These are phyloP conservation scores for Amaranthus tricolor DNA, from an alignment of 179 eudicot species.

Conservation along the genomic window DNA sequence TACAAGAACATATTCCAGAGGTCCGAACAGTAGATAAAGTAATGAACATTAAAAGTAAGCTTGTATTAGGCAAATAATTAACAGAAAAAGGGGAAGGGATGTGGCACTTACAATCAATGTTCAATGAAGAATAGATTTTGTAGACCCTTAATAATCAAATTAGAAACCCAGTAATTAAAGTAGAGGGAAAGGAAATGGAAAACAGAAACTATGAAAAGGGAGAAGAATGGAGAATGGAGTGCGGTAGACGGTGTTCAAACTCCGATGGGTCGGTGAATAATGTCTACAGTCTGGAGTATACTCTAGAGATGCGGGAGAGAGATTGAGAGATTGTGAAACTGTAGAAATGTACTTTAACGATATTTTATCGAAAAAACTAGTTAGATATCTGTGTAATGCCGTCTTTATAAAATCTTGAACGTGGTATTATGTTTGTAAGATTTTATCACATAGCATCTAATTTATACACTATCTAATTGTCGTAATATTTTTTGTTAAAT, in stretches of 20 bases:
- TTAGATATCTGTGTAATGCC: no score
- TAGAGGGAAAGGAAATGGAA: not conserved
- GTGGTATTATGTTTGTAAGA: no score
- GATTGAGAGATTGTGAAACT: not conserved
- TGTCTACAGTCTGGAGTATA: not conserved
- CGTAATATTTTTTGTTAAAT: no score
- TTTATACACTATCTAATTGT: no score
- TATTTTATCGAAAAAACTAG: no score
- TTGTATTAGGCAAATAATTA: not conserved
- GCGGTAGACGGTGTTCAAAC: constrained; percentile 17
- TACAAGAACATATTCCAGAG: not conserved
- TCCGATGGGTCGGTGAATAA: constrained; percentile 14
- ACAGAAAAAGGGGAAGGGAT: not conserved
- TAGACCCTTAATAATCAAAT: not conserved
- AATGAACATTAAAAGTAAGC: not conserved
- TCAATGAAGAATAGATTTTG: not conserved
- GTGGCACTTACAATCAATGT: not conserved
- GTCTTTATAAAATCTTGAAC: no score
- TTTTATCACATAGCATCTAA: no score
- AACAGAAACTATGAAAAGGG: not conserved
- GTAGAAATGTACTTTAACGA: no score
- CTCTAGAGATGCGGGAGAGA: constrained; percentile 2
- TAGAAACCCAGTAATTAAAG: not conserved
- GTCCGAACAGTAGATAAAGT: not conserved
- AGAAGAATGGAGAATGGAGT: constrained; percentile 10